These are phyloP conservation scores for Globisporangium megalacanthum DNA, from an alignment of 352 stramenopile species.

Conservation along the genomic window DNA sequence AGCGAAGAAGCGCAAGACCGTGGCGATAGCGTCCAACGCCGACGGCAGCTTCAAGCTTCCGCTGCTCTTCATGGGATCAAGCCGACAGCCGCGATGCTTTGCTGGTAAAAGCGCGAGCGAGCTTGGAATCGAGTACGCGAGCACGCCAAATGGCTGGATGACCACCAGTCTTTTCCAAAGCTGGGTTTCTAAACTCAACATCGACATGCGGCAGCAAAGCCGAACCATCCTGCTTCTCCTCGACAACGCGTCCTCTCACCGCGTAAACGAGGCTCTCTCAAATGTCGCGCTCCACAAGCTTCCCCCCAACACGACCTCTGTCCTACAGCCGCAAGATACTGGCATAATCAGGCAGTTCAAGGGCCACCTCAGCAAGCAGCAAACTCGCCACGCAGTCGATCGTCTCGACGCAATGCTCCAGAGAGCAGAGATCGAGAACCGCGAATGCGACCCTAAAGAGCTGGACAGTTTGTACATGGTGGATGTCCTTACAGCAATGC, in stretches of 20 bases:
- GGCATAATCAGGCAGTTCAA: background rate
- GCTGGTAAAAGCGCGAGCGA: too few relatives aligned
- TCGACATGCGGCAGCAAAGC: too few relatives aligned
- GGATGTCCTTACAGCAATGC: background rate
- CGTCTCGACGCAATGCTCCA: background rate
- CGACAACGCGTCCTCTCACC: conserved; percentile 1
- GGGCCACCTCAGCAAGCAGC: background rate
- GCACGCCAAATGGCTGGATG: too few relatives aligned
- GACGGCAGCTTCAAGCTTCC: too few relatives aligned
- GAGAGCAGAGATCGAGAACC: too few relatives aligned
- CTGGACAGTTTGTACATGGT: background rate
- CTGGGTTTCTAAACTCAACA: too few relatives aligned
- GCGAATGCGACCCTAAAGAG: background rate
- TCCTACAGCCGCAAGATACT: background rate
- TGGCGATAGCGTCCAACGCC: too few relatives aligned
- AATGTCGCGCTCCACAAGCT: background rate
- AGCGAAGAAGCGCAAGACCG: too few relatives aligned
- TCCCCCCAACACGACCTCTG: background rate
- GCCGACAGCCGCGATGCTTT: too few relatives aligned
- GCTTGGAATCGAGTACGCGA: too few relatives aligned
- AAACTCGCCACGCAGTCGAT: background rate
- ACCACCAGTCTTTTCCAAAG: too few relatives aligned
- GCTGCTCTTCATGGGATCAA: too few relatives aligned
- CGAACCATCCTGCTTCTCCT: background rate
- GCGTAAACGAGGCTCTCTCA: background rate